Percentiles rank a stretch among this genome's conserved stretches.
Conservation (phyloP, 495 filamentous ascomycete genomes). For the Penicillium fimorum region DNA sequence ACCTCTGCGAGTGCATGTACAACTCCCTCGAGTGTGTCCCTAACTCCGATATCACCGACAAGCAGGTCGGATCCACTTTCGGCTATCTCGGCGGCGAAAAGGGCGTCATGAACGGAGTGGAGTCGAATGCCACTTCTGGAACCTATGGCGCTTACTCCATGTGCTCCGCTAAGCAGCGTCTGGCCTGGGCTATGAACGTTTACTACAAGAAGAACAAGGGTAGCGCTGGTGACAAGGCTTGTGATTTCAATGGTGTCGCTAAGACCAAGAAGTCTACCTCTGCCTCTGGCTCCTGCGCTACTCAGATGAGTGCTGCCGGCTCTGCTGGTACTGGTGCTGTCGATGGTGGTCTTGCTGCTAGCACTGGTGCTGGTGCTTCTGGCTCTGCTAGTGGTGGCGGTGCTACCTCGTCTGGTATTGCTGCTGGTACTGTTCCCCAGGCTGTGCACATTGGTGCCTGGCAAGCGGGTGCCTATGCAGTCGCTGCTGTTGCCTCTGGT, state of each 20-base stretch:
- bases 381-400: slow-evolving; percentile 31
- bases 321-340: slow-evolving; percentile 36
- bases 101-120: slow-evolving; percentile 68
- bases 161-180: slow-evolving; percentile 74
- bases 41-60: slow-evolving; percentile 46
- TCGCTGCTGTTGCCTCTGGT: slow-evolving; percentile 66
- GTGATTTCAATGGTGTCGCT: slow-evolving; percentile 73
- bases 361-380: slow-evolving; percentile 32
- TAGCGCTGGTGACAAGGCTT: slow-evolving; percentile 47
- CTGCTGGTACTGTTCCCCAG: slow-evolving; percentile 46
- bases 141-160: slow-evolving; percentile 87
- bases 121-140: slow-evolving; percentile 63
- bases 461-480: slow-evolving; percentile 64
- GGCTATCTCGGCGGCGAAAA: slow-evolving; percentile 63
- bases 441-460: slow-evolving; percentile 61
- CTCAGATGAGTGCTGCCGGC: slow-evolving; percentile 56
- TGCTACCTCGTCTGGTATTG: slow-evolving; percentile 44
- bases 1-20: slow-evolving; percentile 86
- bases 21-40: slow-evolving; percentile 69
- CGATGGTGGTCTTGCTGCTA: slow-evolving; percentile 50
- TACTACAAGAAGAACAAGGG: slow-evolving; percentile 65
- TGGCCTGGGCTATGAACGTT: slow-evolving; percentile 76
- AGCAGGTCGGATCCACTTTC: slow-evolving; percentile 67
- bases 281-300: slow-evolving; percentile 50
- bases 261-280: slow-evolving; percentile 43